Percentiles rank a stretch among this genome's conserved stretches.
Evolutionary conservation across 768 basidiomycete genomes (phyloP).

Genomic region (Mrakia gelida): DNA sequence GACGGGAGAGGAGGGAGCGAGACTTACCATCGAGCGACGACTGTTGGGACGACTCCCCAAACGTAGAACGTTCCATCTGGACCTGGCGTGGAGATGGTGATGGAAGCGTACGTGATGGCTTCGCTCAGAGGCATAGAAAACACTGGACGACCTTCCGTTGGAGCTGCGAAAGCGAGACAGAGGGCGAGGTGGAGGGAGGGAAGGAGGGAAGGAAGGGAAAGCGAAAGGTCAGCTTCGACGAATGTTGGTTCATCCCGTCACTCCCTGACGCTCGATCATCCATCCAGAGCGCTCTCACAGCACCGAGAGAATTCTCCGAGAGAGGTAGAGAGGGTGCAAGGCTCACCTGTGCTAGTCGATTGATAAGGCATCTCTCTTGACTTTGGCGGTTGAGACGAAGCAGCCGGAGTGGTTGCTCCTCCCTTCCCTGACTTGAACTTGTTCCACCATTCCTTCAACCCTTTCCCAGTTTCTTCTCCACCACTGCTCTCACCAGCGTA

Average conservation of each 20-base stretch:
- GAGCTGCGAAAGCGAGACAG: not conserved
- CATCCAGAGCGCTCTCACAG: not conserved
- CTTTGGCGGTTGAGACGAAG: not conserved
- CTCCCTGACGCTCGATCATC: not conserved
- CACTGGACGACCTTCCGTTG: slow-evolving; percentile 17
- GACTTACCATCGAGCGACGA: slow-evolving; percentile 91
- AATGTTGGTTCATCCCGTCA: not conserved
- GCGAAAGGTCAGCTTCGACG: not conserved
- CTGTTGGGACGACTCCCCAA: slow-evolving; percentile 81
- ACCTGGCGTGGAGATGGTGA: slow-evolving; percentile 32
- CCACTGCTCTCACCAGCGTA: slow-evolving; percentile 27
- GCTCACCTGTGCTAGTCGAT: not conserved
- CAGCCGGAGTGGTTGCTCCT: not conserved
- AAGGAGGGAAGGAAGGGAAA: not conserved
- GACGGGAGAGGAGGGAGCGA: not conserved
- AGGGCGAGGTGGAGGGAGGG: not conserved
- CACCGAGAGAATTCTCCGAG: no score
- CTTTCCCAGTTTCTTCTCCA: slow-evolving; percentile 23
- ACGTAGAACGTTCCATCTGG: slow-evolving; percentile 72
- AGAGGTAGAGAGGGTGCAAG: not conserved
- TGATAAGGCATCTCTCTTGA: not conserved
- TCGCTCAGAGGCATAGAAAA: slow-evolving; percentile 29
- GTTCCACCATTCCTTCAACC: slow-evolving; percentile 30
- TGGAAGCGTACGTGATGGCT: slow-evolving; percentile 32
- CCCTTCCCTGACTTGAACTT: slow-evolving; percentile 19